A percentile compares a stretch with the other conserved stretches of the same genome.
Evolutionary conservation across 768 basidiomycete genomes (phyloP).

Genomic region (Mycena maculata): DNA sequence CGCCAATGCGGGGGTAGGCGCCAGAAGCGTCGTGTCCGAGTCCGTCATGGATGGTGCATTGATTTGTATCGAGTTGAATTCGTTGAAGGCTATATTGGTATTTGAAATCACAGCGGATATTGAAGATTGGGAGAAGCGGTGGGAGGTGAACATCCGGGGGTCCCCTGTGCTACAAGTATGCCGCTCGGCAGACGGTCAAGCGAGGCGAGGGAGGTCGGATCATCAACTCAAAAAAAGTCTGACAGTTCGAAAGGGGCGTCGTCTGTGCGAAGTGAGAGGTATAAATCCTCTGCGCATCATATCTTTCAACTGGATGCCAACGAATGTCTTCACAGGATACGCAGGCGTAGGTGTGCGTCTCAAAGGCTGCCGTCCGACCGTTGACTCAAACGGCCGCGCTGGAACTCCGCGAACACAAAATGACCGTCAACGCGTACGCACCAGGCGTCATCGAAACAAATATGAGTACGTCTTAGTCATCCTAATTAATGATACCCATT

Average conservation of each 20-base stretch:
- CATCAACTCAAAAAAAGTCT: slow-evolving; percentile 39
- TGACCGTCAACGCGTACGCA: slow-evolving; percentile 56
- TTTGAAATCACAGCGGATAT: slow-evolving; percentile 40
- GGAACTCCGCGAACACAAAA: slow-evolving; percentile 48
- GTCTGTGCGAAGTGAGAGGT: slow-evolving; percentile 49
- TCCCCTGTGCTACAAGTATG: slow-evolving; percentile 56
- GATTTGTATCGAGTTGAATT: background rate
- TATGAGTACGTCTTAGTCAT: slow-evolving; percentile 41
- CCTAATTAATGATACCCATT: background rate
- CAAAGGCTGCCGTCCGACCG: slow-evolving; percentile 56
- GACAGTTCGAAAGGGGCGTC: slow-evolving; percentile 43
- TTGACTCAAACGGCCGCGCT: slow-evolving; percentile 50
- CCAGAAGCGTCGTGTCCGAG: too few species aligned
- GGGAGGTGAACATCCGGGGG: slow-evolving; percentile 54
- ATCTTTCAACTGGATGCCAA: too few species aligned
- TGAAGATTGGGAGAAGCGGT: slow-evolving; percentile 46
- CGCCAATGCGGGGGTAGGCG: slow-evolving; percentile 47
- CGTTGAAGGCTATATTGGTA: background rate
- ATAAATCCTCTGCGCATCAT: background rate
- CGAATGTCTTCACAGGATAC: slow-evolving; percentile 25
- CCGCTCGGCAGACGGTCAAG: slow-evolving; percentile 56
- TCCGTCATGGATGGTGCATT: slow-evolving; percentile 36
- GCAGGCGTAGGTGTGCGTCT: slow-evolving; percentile 37
- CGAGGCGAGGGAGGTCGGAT: slow-evolving; percentile 57
- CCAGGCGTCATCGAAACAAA: slow-evolving; percentile 47